A percentile compares a stretch with the other conserved stretches of the same genome.
phyloP scores from a whole-genome alignment of 2,329 filamentous ascomycete genomes.

The Aspergillus sp. region DNA sequence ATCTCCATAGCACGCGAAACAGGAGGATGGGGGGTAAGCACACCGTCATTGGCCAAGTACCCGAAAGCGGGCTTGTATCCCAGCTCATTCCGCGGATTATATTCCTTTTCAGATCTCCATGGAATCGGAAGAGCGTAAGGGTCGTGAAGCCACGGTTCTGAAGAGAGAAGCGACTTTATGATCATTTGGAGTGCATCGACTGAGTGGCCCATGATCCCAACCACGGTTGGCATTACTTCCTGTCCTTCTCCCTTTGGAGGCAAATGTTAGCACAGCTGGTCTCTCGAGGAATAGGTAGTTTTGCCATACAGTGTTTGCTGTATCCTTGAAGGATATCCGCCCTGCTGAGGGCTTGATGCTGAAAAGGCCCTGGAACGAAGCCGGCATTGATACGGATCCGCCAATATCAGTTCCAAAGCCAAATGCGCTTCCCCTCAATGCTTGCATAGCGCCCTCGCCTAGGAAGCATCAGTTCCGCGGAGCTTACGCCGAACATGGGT shows the following conservation, averaged over 20 bases:
- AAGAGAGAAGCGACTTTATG: slow-evolving; percentile 37
- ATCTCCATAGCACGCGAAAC: slow-evolving; percentile 15
- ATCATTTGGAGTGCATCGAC: slow-evolving; percentile 33
- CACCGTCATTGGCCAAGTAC: slow-evolving; percentile 13
- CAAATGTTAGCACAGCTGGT: background rate
- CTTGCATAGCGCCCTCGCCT: slow-evolving; percentile 18
- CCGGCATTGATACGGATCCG: slow-evolving; percentile 17
- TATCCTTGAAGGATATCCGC: slow-evolving; percentile 14
- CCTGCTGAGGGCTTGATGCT: slow-evolving; percentile 16
- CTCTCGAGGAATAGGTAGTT: background rate
- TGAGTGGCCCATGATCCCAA: slow-evolving; percentile 39
- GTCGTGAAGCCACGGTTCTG: slow-evolving; percentile 45
- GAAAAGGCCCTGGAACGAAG: slow-evolving; percentile 14
- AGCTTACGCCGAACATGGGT: background rate
- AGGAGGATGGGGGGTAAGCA: slow-evolving; percentile 14
- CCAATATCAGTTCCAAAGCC: slow-evolving; percentile 16
- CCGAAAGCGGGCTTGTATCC: slow-evolving; percentile 15
- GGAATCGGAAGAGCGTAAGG: slow-evolving; percentile 41
- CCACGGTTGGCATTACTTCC: slow-evolving; percentile 23
- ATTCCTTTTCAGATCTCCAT: slow-evolving; percentile 32
- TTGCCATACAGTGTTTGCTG: slow-evolving; percentile 15
- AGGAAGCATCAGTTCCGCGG: slow-evolving; percentile 8
- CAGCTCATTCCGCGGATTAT: slow-evolving; percentile 2
- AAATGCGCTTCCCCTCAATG: slow-evolving; percentile 17
- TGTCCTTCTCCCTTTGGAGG: slow-evolving; percentile 12